Percentiles rank a stretch among this genome's conserved stretches.
Evolutionary conservation across 2,329 filamentous ascomycete species (phyloP).

Genomic region (Emmonsiellopsis sp.): DNA sequence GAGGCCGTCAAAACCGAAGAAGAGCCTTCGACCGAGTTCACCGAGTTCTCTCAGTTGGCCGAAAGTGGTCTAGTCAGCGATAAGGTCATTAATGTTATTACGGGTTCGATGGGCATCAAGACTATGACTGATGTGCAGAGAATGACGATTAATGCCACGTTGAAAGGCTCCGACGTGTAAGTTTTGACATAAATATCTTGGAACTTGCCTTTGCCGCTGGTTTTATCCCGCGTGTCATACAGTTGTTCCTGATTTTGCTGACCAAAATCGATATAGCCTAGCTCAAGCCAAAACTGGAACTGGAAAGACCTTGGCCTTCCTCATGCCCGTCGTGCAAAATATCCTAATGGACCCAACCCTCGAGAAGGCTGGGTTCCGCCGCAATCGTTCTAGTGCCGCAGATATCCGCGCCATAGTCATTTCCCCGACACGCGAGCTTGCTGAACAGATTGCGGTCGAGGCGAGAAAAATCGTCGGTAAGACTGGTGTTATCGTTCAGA

Average conservation of each 20-base stretch:
- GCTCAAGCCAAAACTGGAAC: conserved; percentile 96
- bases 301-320: conserved; percentile 90
- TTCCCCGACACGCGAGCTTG: conserved; percentile 54
- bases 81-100: conserved; percentile 60
- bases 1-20: conserved; percentile 12
- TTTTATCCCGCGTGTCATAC: neutral
- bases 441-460: conserved; percentile 59
- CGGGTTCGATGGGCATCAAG: conserved; percentile 61
- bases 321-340: conserved; percentile 74
- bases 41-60: conserved; percentile 31
- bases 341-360: conserved; percentile 51
- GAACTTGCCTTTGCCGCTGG: neutral
- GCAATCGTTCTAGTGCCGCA: conserved; percentile 19
- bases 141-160: conserved; percentile 68
- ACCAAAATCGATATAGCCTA: conserved; percentile 43
- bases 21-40: conserved; percentile 23
- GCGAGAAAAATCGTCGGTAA: conserved; percentile 56
- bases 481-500: conserved; percentile 61
- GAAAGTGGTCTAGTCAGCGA: conserved; percentile 44
- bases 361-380: conserved; percentile 5
- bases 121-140: conserved; percentile 90
- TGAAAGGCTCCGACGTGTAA: conserved; percentile 76
- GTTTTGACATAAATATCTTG: conserved; percentile 23
- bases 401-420: conserved; percentile 53
- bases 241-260: conserved; percentile 8